These are phyloP conservation scores for Aureobasidium mangrovei DNA, from an alignment of 2,329 filamentous ascomycete species.

Conservation along the genomic window DNA sequence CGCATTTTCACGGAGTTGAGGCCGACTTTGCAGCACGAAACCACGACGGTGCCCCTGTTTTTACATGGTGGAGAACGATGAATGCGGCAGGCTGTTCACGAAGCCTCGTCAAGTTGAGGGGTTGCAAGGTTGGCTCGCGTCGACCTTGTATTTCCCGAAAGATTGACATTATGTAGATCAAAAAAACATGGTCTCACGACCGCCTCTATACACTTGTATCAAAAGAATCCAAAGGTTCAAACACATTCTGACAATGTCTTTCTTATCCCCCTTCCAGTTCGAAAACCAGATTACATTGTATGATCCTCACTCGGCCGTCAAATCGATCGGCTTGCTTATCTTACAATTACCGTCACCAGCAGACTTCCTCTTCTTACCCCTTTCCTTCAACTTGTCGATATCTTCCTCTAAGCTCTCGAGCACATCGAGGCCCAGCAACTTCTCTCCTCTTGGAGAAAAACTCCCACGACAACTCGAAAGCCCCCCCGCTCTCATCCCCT, in stretches of 20 bases:
- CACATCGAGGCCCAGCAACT: background rate
- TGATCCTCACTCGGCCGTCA: background rate
- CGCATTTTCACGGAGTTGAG: slow-evolving; percentile 10
- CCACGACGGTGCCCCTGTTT: background rate
- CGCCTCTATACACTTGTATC: background rate
- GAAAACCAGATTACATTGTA: background rate
- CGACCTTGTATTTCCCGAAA: too few relatives aligned
- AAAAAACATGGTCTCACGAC: slow-evolving; percentile 3
- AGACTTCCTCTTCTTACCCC: background rate
- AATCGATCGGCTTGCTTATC: background rate
- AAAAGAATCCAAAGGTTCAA: background rate
- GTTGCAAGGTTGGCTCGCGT: background rate
- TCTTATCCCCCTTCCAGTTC: too few relatives aligned
- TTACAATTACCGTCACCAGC: background rate
- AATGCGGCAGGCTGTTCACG: too few relatives aligned
- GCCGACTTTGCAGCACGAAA: background rate
- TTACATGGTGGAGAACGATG: background rate
- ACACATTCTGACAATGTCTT: background rate
- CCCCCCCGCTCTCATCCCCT: background rate
- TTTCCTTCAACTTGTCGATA: background rate
- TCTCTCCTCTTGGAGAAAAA: background rate
- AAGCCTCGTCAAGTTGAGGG: too few relatives aligned
- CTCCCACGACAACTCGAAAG: background rate
- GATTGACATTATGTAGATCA: background rate
- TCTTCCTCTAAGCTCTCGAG: background rate